phyloP scores from a whole-genome alignment of 2,329 filamentous ascomycete genomes.

The Gremmenia infestans region DNA sequence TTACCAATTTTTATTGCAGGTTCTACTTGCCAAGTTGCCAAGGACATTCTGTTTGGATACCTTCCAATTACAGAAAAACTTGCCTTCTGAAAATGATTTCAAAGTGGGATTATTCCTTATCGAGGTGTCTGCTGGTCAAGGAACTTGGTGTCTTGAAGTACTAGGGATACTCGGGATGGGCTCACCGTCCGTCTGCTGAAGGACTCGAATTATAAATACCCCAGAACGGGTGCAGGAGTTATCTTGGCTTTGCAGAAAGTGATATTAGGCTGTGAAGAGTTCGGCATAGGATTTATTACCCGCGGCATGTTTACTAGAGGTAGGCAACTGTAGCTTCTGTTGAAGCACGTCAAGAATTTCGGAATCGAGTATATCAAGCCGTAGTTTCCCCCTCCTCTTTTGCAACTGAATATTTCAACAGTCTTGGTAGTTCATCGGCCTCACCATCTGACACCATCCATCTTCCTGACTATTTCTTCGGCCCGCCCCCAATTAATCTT shows the following conservation, averaged over 20 bases:
- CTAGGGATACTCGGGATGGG: background rate
- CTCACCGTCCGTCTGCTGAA: no score
- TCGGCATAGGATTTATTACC: no score
- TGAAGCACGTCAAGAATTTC: no score
- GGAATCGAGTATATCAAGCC: no score
- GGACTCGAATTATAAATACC: no score
- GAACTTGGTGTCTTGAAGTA: background rate
- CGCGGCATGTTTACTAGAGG: no score
- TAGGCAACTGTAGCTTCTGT: no score
- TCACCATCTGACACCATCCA: background rate
- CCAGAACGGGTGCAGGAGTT: no score
- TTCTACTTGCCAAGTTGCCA: background rate
- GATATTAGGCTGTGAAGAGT: no score
- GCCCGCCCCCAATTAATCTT: background rate
- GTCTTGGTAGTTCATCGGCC: background rate
- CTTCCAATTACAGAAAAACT: background rate
- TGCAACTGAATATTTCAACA: no score
- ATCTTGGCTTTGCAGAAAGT: no score
- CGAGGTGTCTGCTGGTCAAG: background rate
- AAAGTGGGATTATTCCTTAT: background rate
- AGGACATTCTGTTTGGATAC: background rate
- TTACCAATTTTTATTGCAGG: background rate
- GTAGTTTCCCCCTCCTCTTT: no score
- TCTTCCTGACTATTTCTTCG: background rate
- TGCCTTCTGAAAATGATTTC: background rate